Percentiles rank a stretch among this genome's conserved stretches.
Conservation (phyloP, 75 land plant species). For the Selaginella tamariscina region DNA sequence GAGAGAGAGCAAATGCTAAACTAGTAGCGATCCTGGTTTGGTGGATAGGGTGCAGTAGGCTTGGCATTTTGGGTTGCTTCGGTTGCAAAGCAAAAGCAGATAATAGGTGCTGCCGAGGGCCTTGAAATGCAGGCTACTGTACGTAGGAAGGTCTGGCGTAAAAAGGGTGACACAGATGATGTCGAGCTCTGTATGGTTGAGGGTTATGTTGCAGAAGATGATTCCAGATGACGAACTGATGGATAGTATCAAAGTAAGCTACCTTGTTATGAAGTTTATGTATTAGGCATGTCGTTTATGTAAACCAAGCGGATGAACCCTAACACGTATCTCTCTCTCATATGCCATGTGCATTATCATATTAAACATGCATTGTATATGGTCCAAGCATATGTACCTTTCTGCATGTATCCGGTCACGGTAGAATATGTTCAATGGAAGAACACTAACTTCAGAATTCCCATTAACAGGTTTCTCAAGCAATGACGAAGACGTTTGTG, state of each 20-base stretch:
- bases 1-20: too few relatives aligned
- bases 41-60: slow-evolving; percentile 87
- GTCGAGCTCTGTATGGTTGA: slow-evolving; percentile 61
- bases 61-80: slow-evolving; percentile 98
- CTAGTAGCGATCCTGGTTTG: too few relatives aligned
- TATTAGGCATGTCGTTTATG: too few relatives aligned
- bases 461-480: slow-evolving; percentile 74
- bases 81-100: slow-evolving; percentile 54
- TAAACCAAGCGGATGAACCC: too few relatives aligned
- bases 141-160: slow-evolving; percentile 19
- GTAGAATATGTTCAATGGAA: too few relatives aligned
- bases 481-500: slow-evolving; percentile 66
- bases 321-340: too few relatives aligned
- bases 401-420: too few relatives aligned
- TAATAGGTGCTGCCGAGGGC: slow-evolving; percentile 18
- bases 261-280: slow-evolving; percentile 9
- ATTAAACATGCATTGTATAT: not conserved
- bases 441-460: too few relatives aligned
- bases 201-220: slow-evolving; percentile 23
- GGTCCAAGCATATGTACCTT: not conserved
- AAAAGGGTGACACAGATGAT: slow-evolving; percentile 18
- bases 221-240: slow-evolving; percentile 47
- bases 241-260: slow-evolving; percentile 59
- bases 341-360: too few relatives aligned
- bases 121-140: slow-evolving; percentile 11